These are phyloP conservation scores for Mangifera indica DNA, from an alignment of 345 rosid species.

Conservation along the genomic window DNA sequence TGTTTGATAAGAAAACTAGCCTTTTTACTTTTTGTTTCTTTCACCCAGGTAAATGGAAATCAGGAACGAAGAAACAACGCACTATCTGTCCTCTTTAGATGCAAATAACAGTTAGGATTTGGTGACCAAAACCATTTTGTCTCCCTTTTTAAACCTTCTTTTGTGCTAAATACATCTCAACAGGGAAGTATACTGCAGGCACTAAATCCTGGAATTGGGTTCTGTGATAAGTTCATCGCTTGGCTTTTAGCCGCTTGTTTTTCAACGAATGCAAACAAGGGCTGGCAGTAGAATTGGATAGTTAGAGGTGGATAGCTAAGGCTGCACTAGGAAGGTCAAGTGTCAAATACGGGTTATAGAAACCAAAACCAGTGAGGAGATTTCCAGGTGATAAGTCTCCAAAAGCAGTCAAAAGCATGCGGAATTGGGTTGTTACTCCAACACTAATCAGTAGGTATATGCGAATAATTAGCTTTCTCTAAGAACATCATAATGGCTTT, in stretches of 20 bases:
- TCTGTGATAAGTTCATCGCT: conserved; percentile 50
- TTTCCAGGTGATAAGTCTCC: conserved; percentile 74
- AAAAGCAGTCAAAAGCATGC: conserved; percentile 83
- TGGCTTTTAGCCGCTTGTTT: conserved; percentile 43
- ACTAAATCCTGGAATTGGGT: conserved; percentile 60
- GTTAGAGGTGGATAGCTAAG: conserved; percentile 61
- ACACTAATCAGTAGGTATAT: conserved; percentile 37
- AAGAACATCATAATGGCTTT: no score
- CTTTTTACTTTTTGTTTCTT: no score
- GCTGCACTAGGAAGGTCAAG: conserved; percentile 77
- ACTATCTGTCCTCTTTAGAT: no score
- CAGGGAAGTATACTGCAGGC: conserved; percentile 86
- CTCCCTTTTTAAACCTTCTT: conserved; percentile 70
- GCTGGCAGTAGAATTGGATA: conserved; percentile 86
- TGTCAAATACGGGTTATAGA: conserved; percentile 71
- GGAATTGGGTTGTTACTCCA: conserved; percentile 66
- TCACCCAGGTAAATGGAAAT: no score
- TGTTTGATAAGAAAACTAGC: no score
- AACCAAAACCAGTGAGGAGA: conserved; percentile 71
- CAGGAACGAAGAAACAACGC: no score
- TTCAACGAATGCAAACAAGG: conserved; percentile 73
- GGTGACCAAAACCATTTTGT: conserved; percentile 68
- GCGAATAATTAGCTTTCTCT: no score
- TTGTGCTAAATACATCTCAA: conserved; percentile 82
- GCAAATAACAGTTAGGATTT: conserved; percentile 40